Evolutionary conservation across 495 filamentous ascomycete genomes (phyloP).

Genomic region (Penicillium fimorum): DNA sequence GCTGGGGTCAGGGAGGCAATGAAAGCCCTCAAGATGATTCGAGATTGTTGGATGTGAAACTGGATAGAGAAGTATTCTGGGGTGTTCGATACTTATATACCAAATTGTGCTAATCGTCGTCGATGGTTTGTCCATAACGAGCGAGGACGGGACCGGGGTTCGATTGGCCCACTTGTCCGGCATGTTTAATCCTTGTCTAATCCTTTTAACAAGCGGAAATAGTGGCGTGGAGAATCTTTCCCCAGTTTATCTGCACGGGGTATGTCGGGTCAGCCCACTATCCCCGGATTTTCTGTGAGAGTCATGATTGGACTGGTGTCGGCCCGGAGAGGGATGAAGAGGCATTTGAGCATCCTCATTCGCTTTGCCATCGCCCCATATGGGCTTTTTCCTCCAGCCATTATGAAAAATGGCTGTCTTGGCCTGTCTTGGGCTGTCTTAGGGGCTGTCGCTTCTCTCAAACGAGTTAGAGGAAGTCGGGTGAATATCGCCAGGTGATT

Average conservation of each 20-base stretch:
- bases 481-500: background rate
- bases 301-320: conserved; percentile 5
- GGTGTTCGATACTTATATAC: conserved; percentile 2
- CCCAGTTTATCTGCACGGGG: conserved; percentile 5
- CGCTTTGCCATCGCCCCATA: no score
- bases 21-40: background rate
- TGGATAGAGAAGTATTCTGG: background rate
- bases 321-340: background rate
- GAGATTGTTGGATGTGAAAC: background rate
- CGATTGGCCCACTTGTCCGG: conserved; percentile 6
- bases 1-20: background rate
- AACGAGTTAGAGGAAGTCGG: background rate
- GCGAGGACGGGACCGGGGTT: conserved; percentile 1
- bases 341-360: background rate
- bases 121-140: background rate
- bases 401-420: no score
- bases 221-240: conserved; percentile 4
- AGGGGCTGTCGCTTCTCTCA: background rate
- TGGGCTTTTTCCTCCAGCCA: no score
- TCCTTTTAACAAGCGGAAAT: background rate
- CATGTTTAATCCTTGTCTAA: background rate
- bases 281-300: conserved; percentile 2
- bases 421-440: background rate
- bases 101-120: background rate
- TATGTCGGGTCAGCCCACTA: background rate